These are phyloP conservation scores for Xylariaceae sp. DNA, from an alignment of 2,329 filamentous ascomycete genomes.

Conservation along the genomic window DNA sequence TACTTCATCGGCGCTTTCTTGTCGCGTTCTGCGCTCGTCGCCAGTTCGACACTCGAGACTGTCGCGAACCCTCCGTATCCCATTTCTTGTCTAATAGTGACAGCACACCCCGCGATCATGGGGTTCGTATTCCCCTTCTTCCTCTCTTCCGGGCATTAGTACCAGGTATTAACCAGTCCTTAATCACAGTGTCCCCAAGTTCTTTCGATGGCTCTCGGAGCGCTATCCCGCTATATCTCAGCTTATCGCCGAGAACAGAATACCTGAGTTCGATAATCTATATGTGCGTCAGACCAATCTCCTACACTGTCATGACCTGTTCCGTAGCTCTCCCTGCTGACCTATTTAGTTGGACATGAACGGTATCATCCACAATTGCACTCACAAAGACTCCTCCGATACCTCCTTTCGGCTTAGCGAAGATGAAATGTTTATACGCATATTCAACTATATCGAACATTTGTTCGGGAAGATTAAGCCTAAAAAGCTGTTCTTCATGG, in stretches of 20 bases:
- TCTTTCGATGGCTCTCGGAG: slow-evolving; percentile 99
- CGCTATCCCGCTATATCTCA: slow-evolving; percentile 98
- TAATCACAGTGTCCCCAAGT: slow-evolving; percentile 63
- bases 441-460: slow-evolving; percentile 99
- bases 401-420: slow-evolving; percentile 89
- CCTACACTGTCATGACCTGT: slow-evolving; percentile 10
- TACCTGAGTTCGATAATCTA: slow-evolving; percentile 96
- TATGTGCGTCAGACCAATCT: slow-evolving; percentile 53
- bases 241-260: slow-evolving; percentile 96
- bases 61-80: not conserved
- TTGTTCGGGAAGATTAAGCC: slow-evolving; percentile 98
- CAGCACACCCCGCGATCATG: slow-evolving; percentile 16
- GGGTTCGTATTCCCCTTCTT: slow-evolving; percentile 19
- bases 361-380: slow-evolving; percentile 99
- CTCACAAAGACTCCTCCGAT: slow-evolving; percentile 91
- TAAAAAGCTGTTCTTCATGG: slow-evolving; percentile 99
- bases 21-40: not conserved
- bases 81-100: not conserved
- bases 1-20: not conserved
- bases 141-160: not conserved
- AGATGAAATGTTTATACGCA: slow-evolving; percentile 99
- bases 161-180: slow-evolving; percentile 15
- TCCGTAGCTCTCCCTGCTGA: slow-evolving; percentile 24
- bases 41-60: not conserved
- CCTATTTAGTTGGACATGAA: slow-evolving; percentile 79